Conservation (phyloP, 495 filamentous ascomycete species). For the Trichocladium antarcticum region DNA sequence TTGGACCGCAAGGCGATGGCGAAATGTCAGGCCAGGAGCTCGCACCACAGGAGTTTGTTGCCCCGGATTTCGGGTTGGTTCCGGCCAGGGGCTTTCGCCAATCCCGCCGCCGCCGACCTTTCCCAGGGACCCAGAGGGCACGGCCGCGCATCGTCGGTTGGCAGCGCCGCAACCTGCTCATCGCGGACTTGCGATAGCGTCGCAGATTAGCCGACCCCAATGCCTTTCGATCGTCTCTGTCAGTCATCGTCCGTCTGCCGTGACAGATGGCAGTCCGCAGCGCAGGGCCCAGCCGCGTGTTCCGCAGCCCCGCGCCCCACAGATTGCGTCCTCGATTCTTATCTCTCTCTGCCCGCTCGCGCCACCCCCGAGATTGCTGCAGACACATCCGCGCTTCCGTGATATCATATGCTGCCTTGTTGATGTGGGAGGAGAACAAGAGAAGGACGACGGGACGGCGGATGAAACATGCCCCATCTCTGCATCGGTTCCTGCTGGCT, state of each 20-base stretch:
- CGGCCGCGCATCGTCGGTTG: too few relatives aligned
- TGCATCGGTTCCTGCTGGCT: too few relatives aligned
- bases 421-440: constrained; percentile 2
- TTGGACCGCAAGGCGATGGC: background rate
- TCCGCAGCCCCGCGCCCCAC: constrained; percentile 12
- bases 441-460: too few relatives aligned
- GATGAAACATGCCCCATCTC: too few relatives aligned
- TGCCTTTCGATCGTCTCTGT: background rate
- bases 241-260: too few relatives aligned
- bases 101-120: background rate
- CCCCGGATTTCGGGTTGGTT: background rate
- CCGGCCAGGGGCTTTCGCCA: background rate
- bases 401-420: too few relatives aligned
- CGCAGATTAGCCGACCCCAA: background rate
- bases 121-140: too few relatives aligned
- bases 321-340: constrained; percentile 16
- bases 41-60: background rate
- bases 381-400: constrained; percentile 9
- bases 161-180: background rate
- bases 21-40: constrained; percentile 2
- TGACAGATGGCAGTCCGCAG: too few relatives aligned
- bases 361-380: constrained; percentile 20
- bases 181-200: background rate
- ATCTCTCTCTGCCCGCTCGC: constrained; percentile 22
- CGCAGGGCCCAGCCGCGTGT: too few relatives aligned